Evolutionary conservation across 345 rosid species (phyloP), one percentile per base, ranked within the genome.

Genomic region (Lenwebbia sp.): DNA sequence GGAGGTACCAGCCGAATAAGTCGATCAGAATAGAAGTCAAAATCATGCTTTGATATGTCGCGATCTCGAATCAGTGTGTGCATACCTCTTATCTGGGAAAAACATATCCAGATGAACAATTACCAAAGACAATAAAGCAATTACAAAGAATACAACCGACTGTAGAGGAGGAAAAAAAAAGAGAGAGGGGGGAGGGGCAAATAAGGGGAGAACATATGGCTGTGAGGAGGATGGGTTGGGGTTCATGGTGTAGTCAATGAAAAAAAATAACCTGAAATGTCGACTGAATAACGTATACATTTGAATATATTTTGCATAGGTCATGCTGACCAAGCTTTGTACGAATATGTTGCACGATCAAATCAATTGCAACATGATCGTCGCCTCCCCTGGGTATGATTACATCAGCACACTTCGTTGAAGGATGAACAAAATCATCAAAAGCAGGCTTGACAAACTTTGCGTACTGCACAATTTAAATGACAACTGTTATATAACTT

Each of bases 361-460:
- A 90, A 94, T 97, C 99, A 88, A 97, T 85, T 33, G 99, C 99
- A 28, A 97, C 99, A 89, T 97, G 99, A 91, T 97, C 96, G 88
- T 97, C 99, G 84, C 99, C 99, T 82, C 99, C 99, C 78, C 99
- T 98, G 65, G 99, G 99, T 91, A 97, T 96, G 84, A 97, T 95
- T 85, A 97, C 96, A 90, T 97, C 99, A 10, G 99, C 99, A 90
- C 92, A 95, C 86, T 97, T 97, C 92, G 96, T 97, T 41, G 99
- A 95, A 33, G 99, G 99, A 88, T 96, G 99, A 87, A 97, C 94
- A 88, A 97, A 97, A 90, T 97, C 99, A 89, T 97, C 99, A 86
- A 97, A 97, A 85, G 99, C 99, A 83, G 99, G 98, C 91, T 97
- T 97, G 86, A 97, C 99, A 91, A 97, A 97, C 86, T 95, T 97